These are phyloP conservation scores for Pachysandra terminalis DNA, from an alignment of 164 flowering plant genomes.

Conservation along the genomic window DNA sequence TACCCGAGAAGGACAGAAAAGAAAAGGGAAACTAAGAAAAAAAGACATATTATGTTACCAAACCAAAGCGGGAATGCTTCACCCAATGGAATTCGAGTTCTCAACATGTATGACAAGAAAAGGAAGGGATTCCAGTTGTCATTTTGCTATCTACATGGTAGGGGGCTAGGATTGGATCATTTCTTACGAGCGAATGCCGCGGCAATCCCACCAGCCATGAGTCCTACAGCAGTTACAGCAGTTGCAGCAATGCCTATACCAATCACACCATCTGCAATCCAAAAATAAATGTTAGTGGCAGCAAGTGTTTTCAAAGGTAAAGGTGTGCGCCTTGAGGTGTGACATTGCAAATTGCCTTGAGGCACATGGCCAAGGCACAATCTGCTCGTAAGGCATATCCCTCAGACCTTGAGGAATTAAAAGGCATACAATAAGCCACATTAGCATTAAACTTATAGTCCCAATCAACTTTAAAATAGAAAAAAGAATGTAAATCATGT, in stretches of 20 bases:
- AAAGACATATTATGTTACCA: too few species aligned
- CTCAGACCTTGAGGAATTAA: neutral
- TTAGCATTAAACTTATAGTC: neutral
- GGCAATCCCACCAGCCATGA: slow-evolving; percentile 45
- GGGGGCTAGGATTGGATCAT: neutral
- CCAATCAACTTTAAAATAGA: neutral
- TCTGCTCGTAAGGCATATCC: neutral
- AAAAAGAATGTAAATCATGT: neutral
- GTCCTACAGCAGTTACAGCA: slow-evolving; percentile 47
- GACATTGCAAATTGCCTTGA: too few species aligned
- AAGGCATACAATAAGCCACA: neutral
- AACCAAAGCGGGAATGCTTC: neutral
- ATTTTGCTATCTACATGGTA: neutral
- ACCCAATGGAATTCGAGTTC: neutral
- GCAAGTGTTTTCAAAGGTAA: too few species aligned
- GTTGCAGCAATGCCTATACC: slow-evolving; percentile 54
- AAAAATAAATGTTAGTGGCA: neutral
- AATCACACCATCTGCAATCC: slow-evolving; percentile 42
- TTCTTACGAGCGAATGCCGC: slow-evolving; percentile 35
- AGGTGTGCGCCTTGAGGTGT: too few species aligned
- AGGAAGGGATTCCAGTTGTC: neutral
- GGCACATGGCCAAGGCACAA: too few species aligned
- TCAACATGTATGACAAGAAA: neutral
- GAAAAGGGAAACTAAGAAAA: too few species aligned
- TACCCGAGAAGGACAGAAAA: too few species aligned